A percentile compares a stretch with the other conserved stretches of the same genome.
These are phyloP conservation scores for Rachicladosporium sp. DNA, from an alignment of 2,329 filamentous ascomycete genomes.

Conservation along the genomic window DNA sequence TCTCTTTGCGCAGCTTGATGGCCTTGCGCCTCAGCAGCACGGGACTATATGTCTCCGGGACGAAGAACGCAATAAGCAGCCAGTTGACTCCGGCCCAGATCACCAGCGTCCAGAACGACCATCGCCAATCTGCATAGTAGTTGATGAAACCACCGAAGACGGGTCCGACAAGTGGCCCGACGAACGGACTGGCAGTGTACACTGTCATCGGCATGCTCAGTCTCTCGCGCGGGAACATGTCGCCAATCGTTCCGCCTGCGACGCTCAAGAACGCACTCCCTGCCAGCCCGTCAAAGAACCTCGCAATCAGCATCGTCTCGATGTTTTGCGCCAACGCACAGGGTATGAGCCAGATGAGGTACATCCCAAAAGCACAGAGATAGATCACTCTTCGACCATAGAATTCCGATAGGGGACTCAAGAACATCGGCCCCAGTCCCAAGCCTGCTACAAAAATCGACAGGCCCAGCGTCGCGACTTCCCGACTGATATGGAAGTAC, in stretches of 20 bases:
- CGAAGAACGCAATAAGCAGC: slow-evolving; percentile 52
- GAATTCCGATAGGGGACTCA: slow-evolving; percentile 54
- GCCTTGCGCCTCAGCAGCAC: slow-evolving; percentile 65
- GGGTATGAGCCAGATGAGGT: slow-evolving; percentile 57
- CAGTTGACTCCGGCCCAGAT: slow-evolving; percentile 66
- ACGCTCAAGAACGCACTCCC: slow-evolving; percentile 54
- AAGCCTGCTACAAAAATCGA: slow-evolving; percentile 72
- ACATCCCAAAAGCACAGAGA: slow-evolving; percentile 51
- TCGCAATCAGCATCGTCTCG: slow-evolving; percentile 52
- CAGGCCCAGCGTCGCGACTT: slow-evolving; percentile 68
- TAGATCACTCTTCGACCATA: slow-evolving; percentile 58
- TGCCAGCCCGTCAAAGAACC: slow-evolving; percentile 65
- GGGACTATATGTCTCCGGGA: slow-evolving; percentile 76
- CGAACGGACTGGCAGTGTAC: slow-evolving; percentile 48
- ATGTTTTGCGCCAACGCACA: slow-evolving; percentile 57
- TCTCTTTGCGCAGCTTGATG: slow-evolving; percentile 54
- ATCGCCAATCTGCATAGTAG: slow-evolving; percentile 58
- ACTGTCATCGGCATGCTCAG: slow-evolving; percentile 75
- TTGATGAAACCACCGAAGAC: slow-evolving; percentile 72
- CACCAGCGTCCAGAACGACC: slow-evolving; percentile 73
- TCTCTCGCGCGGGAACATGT: slow-evolving; percentile 57
- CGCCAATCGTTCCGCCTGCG: slow-evolving; percentile 74
- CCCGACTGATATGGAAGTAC: slow-evolving; percentile 59
- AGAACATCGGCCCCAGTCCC: slow-evolving; percentile 43
- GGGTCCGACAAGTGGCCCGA: slow-evolving; percentile 44